Evolutionary conservation across 2,329 filamentous ascomycete species (phyloP).

Genomic region (Akanthomyces dipterigenus): DNA sequence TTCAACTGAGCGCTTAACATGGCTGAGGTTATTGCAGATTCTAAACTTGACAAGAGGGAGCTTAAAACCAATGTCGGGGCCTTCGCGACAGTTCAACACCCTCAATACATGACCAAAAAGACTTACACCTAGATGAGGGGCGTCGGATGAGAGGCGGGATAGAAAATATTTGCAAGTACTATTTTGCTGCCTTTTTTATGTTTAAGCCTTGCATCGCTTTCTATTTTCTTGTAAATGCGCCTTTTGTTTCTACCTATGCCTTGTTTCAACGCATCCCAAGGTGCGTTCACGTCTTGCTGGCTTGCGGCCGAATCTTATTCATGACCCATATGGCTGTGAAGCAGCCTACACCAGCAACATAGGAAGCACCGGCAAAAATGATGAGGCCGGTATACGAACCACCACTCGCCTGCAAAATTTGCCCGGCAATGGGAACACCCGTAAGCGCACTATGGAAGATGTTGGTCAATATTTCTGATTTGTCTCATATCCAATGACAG

Average conservation of each 20-base stretch:
- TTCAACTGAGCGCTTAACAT: too few species aligned
- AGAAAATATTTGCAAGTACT: too few species aligned
- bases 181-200: too few species aligned
- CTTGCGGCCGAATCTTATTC: not conserved
- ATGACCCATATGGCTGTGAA: not conserved
- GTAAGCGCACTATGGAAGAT: constrained; percentile 33
- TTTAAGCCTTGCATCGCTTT: too few species aligned
- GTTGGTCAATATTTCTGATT: not conserved
- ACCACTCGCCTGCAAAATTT: constrained; percentile 44
- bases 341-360: constrained; percentile 2
- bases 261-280: too few species aligned
- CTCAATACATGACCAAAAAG: too few species aligned
- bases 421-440: constrained; percentile 58
- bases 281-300: not conserved
- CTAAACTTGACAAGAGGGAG: too few species aligned
- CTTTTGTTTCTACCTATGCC: not conserved
- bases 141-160: too few species aligned
- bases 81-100: too few species aligned
- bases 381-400: constrained; percentile 58
- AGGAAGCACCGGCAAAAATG: constrained; percentile 43
- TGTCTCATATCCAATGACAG: not conserved
- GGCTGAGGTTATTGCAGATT: too few species aligned
- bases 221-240: not conserved
- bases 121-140: too few species aligned
- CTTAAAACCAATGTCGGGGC: too few species aligned